Evolutionary conservation across 2,329 filamentous ascomycete species (phyloP), one percentile per base, ranked within the genome.

Genomic region (Arachnomyces sp.): DNA sequence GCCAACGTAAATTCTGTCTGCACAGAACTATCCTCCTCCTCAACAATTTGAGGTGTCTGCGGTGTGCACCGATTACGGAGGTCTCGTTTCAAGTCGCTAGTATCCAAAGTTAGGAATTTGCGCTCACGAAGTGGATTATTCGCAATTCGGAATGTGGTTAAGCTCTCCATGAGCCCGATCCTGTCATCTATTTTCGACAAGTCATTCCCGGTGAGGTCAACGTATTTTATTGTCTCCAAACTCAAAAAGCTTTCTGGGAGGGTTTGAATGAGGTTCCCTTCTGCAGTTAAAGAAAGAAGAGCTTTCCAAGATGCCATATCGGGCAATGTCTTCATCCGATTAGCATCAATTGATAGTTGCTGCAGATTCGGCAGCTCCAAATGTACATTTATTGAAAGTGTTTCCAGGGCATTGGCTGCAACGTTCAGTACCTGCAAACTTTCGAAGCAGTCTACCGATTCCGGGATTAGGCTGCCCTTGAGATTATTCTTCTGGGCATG

Each of bases 71-170:
- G 77, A 28, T 73, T 73, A 14, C 76, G 74, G 32, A 95, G 66
- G 32, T 81, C 78, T 31, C 77, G 75, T 62, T 94, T 95, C 46
- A 96, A 68, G 39, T 92, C 84, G 11, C 87, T 84, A 0, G 85
- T 88, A 15, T 75, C 75, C 66, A 93, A 85, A 1, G 78, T 83
- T 11, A 89, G 70, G 50, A 92, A 87, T 57, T 88, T 95, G 57
- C 84, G 88, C 57, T 95, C 88, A 11, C 85, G 75, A 11, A 98
- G 68, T 1, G 92, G 92, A 53, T 98, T 98, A n/a, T 87, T 88
- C 32, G 80, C 81, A 25, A 98, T 70, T 3, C 82, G 79, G 31
- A 96, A 74, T 56, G 81, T 81, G 14, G 79, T 74, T 7, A 98
- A 67, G 33, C 66, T 80, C 4, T 86, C 78, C 87, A 96, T 95